phyloP scores from a whole-genome alignment of 2,329 filamentous ascomycete genomes.

The Talaromyces albobiverticillius region DNA sequence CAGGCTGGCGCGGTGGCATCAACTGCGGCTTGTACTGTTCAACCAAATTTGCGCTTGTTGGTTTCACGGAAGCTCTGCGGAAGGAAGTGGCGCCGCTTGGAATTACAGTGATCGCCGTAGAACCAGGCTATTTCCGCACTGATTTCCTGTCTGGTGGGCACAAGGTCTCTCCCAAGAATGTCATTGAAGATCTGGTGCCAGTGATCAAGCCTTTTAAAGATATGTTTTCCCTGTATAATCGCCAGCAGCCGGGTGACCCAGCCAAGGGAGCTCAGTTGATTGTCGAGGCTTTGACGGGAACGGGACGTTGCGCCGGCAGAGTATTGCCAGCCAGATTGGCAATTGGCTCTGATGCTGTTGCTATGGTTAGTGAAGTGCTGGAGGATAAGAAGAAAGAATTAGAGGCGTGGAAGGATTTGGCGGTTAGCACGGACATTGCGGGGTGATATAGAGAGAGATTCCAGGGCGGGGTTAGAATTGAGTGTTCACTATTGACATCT shows the following conservation, averaged over 20 bases:
- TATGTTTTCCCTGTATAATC: conserved; percentile 1
- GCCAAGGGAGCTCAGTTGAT: conserved; percentile 6
- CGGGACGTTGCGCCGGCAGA: conserved; percentile 1
- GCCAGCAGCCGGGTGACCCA: conserved; percentile 11
- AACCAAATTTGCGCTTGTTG: not conserved
- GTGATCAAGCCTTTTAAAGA: conserved; percentile 2
- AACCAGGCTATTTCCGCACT: conserved; percentile 12
- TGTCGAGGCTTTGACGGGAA: conserved; percentile 10
- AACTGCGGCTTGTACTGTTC: not conserved
- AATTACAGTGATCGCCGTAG: conserved; percentile 4
- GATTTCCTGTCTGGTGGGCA: conserved; percentile 5
- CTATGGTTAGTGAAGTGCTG: not conserved
- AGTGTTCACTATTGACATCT: too few species aligned
- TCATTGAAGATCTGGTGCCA: conserved; percentile 6
- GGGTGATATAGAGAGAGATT: too few species aligned
- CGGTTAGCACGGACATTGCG: conserved; percentile 23
- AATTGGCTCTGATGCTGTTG: conserved; percentile 8
- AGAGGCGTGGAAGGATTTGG: not conserved
- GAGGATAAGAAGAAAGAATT: not conserved
- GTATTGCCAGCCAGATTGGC: conserved; percentile 3
- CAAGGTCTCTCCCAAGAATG: not conserved
- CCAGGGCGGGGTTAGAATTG: too few species aligned
- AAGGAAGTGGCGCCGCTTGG: not conserved
- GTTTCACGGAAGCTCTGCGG: not conserved
- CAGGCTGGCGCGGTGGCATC: conserved; percentile 4